phyloP scores from a whole-genome alignment of 352 stramenopile species.

The Pythium phragmiticola region DNA sequence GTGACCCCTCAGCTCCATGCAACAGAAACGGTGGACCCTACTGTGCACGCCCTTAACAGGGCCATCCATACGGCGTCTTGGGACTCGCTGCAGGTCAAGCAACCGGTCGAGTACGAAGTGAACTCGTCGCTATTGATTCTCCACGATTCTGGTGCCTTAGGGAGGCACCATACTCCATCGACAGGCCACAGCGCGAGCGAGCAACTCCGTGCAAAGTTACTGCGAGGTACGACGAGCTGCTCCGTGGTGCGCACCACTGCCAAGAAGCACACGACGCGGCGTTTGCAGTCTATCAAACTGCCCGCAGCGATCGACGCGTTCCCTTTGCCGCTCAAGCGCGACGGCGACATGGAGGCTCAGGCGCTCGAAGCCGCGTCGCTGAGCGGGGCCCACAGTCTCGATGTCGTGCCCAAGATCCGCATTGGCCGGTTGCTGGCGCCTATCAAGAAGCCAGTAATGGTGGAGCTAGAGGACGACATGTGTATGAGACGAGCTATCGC shows the following conservation, averaged over 20 bases:
- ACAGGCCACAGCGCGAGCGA: constrained; percentile 12
- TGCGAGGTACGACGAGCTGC: constrained; percentile 26
- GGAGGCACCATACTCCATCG: constrained; percentile 29
- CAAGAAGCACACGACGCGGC: constrained; percentile 53
- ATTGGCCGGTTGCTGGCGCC: constrained; percentile 47
- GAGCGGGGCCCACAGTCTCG: constrained; percentile 13
- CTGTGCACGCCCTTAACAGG: constrained; percentile 19
- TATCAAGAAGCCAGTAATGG: constrained; percentile 48
- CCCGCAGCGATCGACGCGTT: constrained; percentile 43
- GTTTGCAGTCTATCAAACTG: constrained; percentile 54
- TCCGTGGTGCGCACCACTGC: constrained; percentile 31
- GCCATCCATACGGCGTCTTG: constrained; percentile 33
- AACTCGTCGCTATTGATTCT: constrained; percentile 59
- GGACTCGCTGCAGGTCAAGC: constrained; percentile 45
- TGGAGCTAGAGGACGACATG: constrained; percentile 16
- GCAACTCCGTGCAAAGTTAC: constrained; percentile 11
- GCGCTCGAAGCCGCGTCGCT: constrained; percentile 5
- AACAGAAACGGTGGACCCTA: background rate
- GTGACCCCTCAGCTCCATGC: background rate
- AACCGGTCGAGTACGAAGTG: constrained; percentile 57
- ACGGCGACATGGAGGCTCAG: constrained; percentile 17
- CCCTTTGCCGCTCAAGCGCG: constrained; percentile 21
- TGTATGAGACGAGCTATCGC: background rate
- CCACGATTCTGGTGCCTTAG: constrained; percentile 37
- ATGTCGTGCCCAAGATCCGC: constrained; percentile 44